Base-by-base conservation (phyloP, 345 rosid genomes). In the Mangifera indica region DNA sequence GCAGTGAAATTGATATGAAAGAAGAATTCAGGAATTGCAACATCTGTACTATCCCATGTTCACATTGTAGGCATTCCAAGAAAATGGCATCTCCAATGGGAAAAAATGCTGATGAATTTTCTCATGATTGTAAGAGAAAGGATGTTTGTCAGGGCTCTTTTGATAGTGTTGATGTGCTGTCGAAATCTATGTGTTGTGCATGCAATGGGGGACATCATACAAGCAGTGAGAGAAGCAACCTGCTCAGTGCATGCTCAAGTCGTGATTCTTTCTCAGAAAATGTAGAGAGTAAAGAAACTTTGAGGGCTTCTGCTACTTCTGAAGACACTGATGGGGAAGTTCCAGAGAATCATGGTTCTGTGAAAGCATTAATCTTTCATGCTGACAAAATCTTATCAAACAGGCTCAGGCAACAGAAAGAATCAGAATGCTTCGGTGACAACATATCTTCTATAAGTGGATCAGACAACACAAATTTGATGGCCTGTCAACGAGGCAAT, bases 171-270 rank as follows among this genome's bases (percentile, higher is more conserved):
- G 51, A 59, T 76, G 21, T 59, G 22, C 29, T 57, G 25, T 72
- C 65, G 17, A 65, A 68, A 66, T 44, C 32, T 8, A 14, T 4
- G 10, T 46, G 68, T 53, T 22, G 60, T 52, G 40, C 56, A 12
- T 58, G 46, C 68, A 69, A 58, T 20, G 67, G 60, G 59, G 59
- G 66, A 69, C 64, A 69, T 53, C 68, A 34, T 65, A 48, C 59
- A 22, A 63, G 79, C 55, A 59, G 75, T 65, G 80, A 68, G 64
- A 72, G 60, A 40, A 80, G 75, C 15, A 68, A 69, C 69, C 74
- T 48, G 34, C 45, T 63, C 48, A 72, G 74, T 76, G 77, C 72
- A 51, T 72, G 83, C 37, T 76, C 76, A n/a, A 80, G 74, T 69
- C 72, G 46, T 42, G 74, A 60, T 59, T 74, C 81, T 18, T 57